These are phyloP conservation scores for Trichoderma sp. DNA, from an alignment of 2,329 filamentous ascomycete genomes.

Conservation along the genomic window DNA sequence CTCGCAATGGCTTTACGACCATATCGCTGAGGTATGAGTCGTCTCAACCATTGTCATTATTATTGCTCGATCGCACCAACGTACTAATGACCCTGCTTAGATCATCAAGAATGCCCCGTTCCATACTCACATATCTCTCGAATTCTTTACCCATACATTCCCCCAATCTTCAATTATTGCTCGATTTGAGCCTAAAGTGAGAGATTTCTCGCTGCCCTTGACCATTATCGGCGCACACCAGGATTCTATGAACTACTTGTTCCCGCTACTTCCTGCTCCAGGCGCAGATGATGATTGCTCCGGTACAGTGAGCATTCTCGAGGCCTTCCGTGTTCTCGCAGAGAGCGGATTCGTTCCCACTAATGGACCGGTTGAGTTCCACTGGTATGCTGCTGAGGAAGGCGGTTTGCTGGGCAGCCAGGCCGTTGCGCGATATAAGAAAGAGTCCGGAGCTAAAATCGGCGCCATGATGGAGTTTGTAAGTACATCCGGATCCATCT, in stretches of 20 bases:
- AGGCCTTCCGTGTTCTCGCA: conserved; percentile 69
- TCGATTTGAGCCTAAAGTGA: conserved; percentile 56
- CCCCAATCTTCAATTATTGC: conserved; percentile 73
- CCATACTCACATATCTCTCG: conserved; percentile 35
- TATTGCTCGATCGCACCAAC: conserved; percentile 49
- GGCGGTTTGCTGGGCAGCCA: conserved; percentile 68
- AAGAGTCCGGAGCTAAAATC: conserved; percentile 62
- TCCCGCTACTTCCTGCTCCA: conserved; percentile 70
- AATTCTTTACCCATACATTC: conserved; percentile 67
- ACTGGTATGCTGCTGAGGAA: conserved; percentile 82
- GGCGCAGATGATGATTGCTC: conserved; percentile 76
- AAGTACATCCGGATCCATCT: conserved; percentile 52
- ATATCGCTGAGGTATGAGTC: conserved; percentile 36
- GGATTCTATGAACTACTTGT: conserved; percentile 73
- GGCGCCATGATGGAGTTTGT: conserved; percentile 72
- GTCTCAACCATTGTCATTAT: conserved; percentile 51
- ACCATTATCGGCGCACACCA: conserved; percentile 67
- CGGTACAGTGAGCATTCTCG: conserved; percentile 73
- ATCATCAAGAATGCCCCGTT: conserved; percentile 43
- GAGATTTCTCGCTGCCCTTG: conserved; percentile 34
- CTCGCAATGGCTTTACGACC: conserved; percentile 22
- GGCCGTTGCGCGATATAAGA: conserved; percentile 69
- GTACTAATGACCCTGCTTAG: conserved; percentile 20
- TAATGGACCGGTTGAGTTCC: conserved; percentile 65
- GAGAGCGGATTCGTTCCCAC: conserved; percentile 44